Conservation (phyloP, 345 rosid species). For the Salix exigua region DNA sequence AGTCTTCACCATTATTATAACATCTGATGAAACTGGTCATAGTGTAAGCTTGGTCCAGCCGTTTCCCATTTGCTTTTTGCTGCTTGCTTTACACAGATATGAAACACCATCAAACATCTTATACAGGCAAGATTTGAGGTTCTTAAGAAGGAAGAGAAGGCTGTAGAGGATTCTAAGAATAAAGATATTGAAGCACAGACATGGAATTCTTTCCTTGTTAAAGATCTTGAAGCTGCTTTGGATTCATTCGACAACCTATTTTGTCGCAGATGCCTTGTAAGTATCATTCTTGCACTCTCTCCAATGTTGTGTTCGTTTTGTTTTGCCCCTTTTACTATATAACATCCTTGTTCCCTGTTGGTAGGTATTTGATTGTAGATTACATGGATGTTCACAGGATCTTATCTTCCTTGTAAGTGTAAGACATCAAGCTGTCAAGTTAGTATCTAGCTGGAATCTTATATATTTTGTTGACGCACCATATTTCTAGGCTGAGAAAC, state of each 20-base stretch:
- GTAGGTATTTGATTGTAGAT: slow-evolving; percentile 98
- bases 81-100: slow-evolving; percentile 88
- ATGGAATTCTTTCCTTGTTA: slow-evolving; percentile 59
- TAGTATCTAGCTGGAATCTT: slow-evolving; percentile 17
- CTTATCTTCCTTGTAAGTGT: slow-evolving; percentile 88
- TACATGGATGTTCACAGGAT: slow-evolving; percentile 99
- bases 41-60: slow-evolving; percentile 75
- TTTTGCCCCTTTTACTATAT: background rate
- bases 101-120: slow-evolving; percentile 96
- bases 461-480: slow-evolving; percentile 19
- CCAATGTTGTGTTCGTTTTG: slow-evolving; percentile 5
- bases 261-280: slow-evolving; percentile 96
- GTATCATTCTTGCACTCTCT: slow-evolving; percentile 19
- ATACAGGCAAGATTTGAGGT: slow-evolving; percentile 96
- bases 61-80: slow-evolving; percentile 78
- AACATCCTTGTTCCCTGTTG: slow-evolving; percentile 16
- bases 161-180: slow-evolving; percentile 37
- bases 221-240: slow-evolving; percentile 95
- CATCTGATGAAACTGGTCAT: slow-evolving; percentile 47
- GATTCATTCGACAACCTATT: slow-evolving; percentile 98
- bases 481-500: slow-evolving; percentile 75
- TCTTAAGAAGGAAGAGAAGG: slow-evolving; percentile 61
- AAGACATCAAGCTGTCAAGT: slow-evolving; percentile 17
- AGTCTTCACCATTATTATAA: slow-evolving; percentile 9
- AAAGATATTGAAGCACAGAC: slow-evolving; percentile 48